Percentiles rank a stretch among this genome's conserved stretches.
phyloP scores from a whole-genome alignment of 2,329 filamentous ascomycete species.

The Cladosporium oxysporum region DNA sequence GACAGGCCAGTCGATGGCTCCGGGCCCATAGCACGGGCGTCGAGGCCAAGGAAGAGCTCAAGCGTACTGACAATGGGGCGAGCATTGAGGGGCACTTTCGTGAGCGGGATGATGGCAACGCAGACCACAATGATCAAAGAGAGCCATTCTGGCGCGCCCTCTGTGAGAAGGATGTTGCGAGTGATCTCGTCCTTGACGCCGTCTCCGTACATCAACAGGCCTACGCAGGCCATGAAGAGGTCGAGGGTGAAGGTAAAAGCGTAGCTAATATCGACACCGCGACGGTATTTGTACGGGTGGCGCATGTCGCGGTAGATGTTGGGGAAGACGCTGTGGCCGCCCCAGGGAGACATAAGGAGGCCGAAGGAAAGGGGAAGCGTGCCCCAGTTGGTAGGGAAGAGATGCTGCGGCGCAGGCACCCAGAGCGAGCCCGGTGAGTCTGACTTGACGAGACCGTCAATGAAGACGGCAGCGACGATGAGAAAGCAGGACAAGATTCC shows the following conservation, averaged over 20 bases:
- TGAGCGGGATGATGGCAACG: slow-evolving; percentile 89
- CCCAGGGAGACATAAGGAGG: slow-evolving; percentile 81
- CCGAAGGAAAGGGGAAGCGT: slow-evolving; percentile 87
- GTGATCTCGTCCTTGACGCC: slow-evolving; percentile 86
- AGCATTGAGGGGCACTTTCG: slow-evolving; percentile 71
- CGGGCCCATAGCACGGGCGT: slow-evolving; percentile 56
- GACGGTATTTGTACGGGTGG: slow-evolving; percentile 77
- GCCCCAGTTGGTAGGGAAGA: slow-evolving; percentile 84
- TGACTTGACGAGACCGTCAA: slow-evolving; percentile 84
- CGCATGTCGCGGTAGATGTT: slow-evolving; percentile 80
- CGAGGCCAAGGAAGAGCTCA: slow-evolving; percentile 78
- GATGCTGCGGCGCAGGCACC: slow-evolving; percentile 74
- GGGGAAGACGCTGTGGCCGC: slow-evolving; percentile 75
- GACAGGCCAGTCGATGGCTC: slow-evolving; percentile 53
- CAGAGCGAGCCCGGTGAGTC: slow-evolving; percentile 78
- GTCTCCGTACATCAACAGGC: slow-evolving; percentile 93
- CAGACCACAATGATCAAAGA: slow-evolving; percentile 81
- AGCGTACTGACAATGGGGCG: slow-evolving; percentile 84
- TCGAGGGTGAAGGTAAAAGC: slow-evolving; percentile 82
- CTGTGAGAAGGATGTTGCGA: slow-evolving; percentile 76
- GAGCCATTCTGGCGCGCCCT: slow-evolving; percentile 71
- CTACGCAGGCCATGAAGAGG: slow-evolving; percentile 75
- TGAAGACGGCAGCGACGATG: slow-evolving; percentile 80
- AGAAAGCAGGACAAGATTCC: slow-evolving; percentile 89
- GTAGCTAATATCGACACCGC: slow-evolving; percentile 78